A percentile compares a stretch with the other conserved stretches of the same genome.
These are phyloP conservation scores for Penicillium sp. DNA, from an alignment of 2,329 filamentous ascomycete species.

Conservation along the genomic window DNA sequence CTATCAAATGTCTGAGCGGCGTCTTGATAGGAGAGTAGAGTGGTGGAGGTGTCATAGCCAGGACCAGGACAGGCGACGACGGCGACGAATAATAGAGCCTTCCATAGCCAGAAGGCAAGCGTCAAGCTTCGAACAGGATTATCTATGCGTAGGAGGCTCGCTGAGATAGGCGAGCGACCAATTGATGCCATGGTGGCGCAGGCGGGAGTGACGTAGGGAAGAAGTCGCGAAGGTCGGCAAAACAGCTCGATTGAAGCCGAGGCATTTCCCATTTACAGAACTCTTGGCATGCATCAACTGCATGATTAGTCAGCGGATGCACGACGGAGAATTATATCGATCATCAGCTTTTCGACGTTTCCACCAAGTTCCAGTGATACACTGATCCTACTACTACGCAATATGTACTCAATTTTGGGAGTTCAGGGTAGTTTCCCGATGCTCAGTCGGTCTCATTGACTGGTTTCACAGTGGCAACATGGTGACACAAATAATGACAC, in stretches of 20 bases:
- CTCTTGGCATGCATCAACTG: neutral
- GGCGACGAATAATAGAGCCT: conserved; percentile 49
- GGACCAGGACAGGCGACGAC: conserved; percentile 50
- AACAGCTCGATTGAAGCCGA: neutral
- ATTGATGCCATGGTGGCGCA: conserved; percentile 11
- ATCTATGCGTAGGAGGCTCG: conserved; percentile 22
- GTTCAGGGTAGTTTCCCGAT: neutral
- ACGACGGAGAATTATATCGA: neutral
- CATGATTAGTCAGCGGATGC: conserved; percentile 15
- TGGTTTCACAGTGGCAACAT: neutral
- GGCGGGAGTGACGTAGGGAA: conserved; percentile 1
- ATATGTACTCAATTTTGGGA: neutral
- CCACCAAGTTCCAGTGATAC: neutral
- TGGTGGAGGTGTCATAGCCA: conserved; percentile 60
- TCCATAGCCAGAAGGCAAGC: conserved; percentile 51
- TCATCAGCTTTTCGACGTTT: neutral
- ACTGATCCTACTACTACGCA: no score
- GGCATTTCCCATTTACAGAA: neutral
- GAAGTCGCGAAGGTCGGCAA: neutral
- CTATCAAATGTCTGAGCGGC: conserved; percentile 3
- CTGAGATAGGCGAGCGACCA: conserved; percentile 9
- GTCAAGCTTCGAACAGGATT: conserved; percentile 34
- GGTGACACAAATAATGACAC: neutral
- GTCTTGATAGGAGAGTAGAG: conserved; percentile 41
- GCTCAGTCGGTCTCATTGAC: neutral